phyloP scores from a whole-genome alignment of 116 monocot genomes.

The Trichopus zeylanicus region DNA sequence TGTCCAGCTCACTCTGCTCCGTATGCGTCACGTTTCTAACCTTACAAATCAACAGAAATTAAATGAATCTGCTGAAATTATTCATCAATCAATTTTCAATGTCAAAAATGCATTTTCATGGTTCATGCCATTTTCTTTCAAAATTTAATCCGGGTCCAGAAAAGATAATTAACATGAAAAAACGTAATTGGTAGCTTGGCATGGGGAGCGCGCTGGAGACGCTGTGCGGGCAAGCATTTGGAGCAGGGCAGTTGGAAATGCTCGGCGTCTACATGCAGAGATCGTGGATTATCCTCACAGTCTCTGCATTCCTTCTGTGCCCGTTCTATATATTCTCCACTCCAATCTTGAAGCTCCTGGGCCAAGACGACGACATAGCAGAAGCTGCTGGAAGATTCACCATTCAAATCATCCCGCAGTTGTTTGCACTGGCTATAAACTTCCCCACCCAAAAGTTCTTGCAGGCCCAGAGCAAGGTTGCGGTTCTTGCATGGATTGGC shows the following conservation, averaged over 20 bases:
- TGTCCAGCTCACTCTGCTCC: too few species aligned
- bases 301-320: background rate
- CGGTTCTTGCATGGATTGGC: constrained; percentile 4
- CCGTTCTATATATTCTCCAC: constrained; percentile 1
- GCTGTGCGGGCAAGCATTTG: constrained; percentile 28
- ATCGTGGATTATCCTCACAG: constrained; percentile 3
- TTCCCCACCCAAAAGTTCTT: too few species aligned
- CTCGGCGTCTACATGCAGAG: constrained; percentile 29
- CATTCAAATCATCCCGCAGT: too few species aligned
- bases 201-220: constrained; percentile 36
- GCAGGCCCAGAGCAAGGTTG: constrained; percentile 16
- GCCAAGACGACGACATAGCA: background rate
- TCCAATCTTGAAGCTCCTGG: background rate
- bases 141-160: too few species aligned
- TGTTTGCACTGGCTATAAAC: too few species aligned
- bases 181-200: constrained; percentile 12
- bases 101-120: background rate
- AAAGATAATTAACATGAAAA: background rate
- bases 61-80: too few species aligned
- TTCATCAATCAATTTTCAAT: too few species aligned
- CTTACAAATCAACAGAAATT: too few species aligned
- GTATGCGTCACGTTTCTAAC: too few species aligned
- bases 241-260: constrained; percentile 21
- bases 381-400: background rate
- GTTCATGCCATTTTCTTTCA: background rate